Evolutionary conservation across 345 rosid species (phyloP).

Genomic region (Fremontodendron californicum): DNA sequence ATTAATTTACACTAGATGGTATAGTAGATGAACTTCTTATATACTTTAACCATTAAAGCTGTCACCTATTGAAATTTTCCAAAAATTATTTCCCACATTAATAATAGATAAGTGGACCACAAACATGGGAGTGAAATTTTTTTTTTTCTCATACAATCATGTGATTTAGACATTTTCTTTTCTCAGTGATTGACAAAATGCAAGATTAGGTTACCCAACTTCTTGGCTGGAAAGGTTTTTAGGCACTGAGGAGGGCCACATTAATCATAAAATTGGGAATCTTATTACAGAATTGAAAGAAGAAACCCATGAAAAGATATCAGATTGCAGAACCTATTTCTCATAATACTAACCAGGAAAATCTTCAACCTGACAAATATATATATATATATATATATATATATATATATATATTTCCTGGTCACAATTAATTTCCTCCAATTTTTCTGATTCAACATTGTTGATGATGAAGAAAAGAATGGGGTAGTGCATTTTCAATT

Average conservation of each 20-base stretch:
- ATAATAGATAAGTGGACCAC: background rate
- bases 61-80: no score
- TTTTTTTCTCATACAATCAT: background rate
- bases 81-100: no score
- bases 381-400: background rate
- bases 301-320: background rate
- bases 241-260: background rate
- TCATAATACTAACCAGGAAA: background rate
- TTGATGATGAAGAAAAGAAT: background rate
- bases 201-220: background rate
- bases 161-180: conserved; percentile 2
- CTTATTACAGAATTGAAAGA: background rate
- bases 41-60: no score
- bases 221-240: background rate
- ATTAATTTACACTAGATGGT: no score
- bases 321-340: background rate
- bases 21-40: no score
- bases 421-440: background rate
- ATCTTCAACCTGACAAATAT: background rate
- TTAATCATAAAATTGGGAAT: background rate
- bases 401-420: no score
- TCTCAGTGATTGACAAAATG: background rate
- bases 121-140: background rate
- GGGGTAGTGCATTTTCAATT: background rate
- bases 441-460: background rate